These are phyloP conservation scores for Aspergillus sp. DNA, from an alignment of 2,329 filamentous ascomycete species.

Conservation along the genomic window DNA sequence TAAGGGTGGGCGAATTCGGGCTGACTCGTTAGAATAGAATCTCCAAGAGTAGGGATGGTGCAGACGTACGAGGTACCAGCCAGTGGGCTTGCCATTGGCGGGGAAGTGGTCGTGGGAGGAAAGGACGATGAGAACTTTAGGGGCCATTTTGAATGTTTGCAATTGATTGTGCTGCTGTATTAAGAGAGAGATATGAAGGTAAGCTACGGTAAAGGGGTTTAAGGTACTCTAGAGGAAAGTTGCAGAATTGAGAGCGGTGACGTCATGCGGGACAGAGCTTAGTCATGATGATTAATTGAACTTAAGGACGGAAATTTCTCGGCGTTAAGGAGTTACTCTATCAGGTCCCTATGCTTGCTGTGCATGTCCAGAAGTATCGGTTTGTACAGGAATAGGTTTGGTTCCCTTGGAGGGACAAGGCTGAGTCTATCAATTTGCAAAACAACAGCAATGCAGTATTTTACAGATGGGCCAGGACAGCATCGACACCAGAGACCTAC, in stretches of 20 bases:
- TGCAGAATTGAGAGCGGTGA: too few relatives aligned
- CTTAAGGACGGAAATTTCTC: too few relatives aligned
- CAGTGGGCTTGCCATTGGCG: constrained; percentile 47
- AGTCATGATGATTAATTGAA: too few relatives aligned
- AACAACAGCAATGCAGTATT: neutral
- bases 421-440: too few relatives aligned
- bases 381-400: too few relatives aligned
- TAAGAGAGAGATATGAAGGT: neutral
- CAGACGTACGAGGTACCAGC: constrained; percentile 59
- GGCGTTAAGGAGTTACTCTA: too few relatives aligned
- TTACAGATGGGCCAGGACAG: constrained; percentile 28
- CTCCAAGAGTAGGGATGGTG: neutral
- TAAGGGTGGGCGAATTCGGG: constrained; percentile 60
- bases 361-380: too few relatives aligned
- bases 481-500: constrained; percentile 27
- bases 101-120: constrained; percentile 52
- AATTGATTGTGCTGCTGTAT: neutral
- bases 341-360: too few relatives aligned
- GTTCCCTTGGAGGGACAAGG: too few relatives aligned
- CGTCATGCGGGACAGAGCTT: too few relatives aligned
- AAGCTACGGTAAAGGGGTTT: too few relatives aligned
- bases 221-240: too few relatives aligned
- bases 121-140: constrained; percentile 64
- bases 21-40: constrained; percentile 18
- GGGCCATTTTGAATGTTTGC: constrained; percentile 23